phyloP scores from a whole-genome alignment of 163 green algal species.

The Chloromonas sp. region DNA sequence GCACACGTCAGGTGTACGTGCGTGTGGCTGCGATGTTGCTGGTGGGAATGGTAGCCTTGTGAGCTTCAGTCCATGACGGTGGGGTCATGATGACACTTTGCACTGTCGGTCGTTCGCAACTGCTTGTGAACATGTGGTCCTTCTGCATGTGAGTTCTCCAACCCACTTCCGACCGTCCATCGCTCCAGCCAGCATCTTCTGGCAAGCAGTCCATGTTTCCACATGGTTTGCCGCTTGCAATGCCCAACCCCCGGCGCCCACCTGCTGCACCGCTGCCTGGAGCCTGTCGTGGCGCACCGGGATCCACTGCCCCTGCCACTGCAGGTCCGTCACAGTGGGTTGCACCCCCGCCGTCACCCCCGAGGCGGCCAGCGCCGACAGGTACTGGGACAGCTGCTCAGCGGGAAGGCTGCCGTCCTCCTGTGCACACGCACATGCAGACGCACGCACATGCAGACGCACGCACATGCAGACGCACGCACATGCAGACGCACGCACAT shows the following conservation, averaged over 20 bases:
- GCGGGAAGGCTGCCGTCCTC: neutral
- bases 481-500: neutral
- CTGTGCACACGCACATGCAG: neutral
- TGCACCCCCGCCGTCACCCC: neutral
- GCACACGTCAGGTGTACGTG: neutral
- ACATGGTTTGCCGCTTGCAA: too few species aligned
- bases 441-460: neutral
- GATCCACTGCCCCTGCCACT: neutral
- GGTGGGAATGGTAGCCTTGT: neutral
- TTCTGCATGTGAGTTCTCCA: too few species aligned
- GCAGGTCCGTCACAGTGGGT: neutral
- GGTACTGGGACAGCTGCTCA: neutral
- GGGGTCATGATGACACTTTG: neutral
- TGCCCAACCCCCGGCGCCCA: neutral
- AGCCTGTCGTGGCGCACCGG: neutral
- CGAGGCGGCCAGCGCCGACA: neutral
- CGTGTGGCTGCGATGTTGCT: neutral
- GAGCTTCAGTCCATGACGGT: too few species aligned
- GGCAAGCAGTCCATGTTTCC: too few species aligned
- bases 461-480: neutral
- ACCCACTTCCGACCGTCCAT: too few species aligned
- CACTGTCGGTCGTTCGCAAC: neutral
- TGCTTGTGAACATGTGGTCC: too few species aligned
- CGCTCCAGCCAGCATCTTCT: too few species aligned
- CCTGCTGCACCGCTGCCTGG: neutral